These are phyloP conservation scores for Ailanthus altissimus DNA, from an alignment of 345 rosid genomes.

Conservation along the genomic window DNA sequence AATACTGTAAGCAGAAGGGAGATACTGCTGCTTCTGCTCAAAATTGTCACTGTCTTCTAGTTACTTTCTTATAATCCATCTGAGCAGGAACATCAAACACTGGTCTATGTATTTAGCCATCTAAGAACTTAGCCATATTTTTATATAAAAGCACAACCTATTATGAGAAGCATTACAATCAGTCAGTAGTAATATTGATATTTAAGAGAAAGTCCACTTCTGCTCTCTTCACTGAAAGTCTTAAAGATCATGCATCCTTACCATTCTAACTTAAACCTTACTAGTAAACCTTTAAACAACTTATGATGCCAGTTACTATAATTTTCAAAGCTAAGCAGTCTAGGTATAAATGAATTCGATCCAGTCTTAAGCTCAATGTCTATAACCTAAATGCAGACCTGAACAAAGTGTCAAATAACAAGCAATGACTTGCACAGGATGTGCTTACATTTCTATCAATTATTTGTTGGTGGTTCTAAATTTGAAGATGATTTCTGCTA, in stretches of 20 bases:
- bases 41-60: not conserved
- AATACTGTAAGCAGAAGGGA: not conserved
- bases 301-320: not conserved
- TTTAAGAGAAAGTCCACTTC: not conserved
- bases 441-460: not conserved
- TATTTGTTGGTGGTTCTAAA: not conserved
- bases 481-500: not conserved
- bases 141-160: not conserved
- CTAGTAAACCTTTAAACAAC: not conserved
- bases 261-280: not conserved
- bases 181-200: not conserved
- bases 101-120: no score
- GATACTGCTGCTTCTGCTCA: not conserved
- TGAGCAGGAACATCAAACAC: no score
- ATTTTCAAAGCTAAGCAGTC: not conserved
- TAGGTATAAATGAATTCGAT: no score
- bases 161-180: not conserved
- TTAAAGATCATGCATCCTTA: not conserved
- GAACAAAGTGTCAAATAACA: no score
- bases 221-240: not conserved
- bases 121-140: no score
- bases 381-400: no score
- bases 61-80: no score
- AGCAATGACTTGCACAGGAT: not conserved
- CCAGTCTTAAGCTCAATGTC: no score